These are phyloP conservation scores for Penicillium silybi DNA, from an alignment of 495 filamentous ascomycete species.

Conservation along the genomic window DNA sequence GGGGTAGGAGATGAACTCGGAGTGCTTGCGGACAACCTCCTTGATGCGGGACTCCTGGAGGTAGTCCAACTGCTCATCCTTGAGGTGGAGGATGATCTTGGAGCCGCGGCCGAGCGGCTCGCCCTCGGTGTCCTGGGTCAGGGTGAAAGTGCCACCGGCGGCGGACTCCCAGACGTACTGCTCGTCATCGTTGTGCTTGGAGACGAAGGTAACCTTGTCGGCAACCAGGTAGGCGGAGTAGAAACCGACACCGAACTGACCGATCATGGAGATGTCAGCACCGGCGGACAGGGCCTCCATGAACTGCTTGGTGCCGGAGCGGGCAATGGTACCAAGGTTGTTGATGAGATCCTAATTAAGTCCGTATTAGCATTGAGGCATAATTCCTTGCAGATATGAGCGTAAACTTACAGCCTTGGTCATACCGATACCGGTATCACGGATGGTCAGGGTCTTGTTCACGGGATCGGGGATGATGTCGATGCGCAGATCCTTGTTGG, in stretches of 20 bases:
- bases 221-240: slow-evolving; percentile 99
- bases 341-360: slow-evolving; percentile 87
- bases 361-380: slow-evolving; percentile 1
- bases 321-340: slow-evolving; percentile 99
- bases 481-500: slow-evolving; percentile 94
- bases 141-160: slow-evolving; percentile 95
- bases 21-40: slow-evolving; percentile 99
- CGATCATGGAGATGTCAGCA: slow-evolving; percentile 99
- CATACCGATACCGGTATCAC: slow-evolving; percentile 98
- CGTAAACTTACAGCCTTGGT: slow-evolving; percentile 87
- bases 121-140: slow-evolving; percentile 84
- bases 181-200: slow-evolving; percentile 99
- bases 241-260: slow-evolving; percentile 99
- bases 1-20: slow-evolving; percentile 99
- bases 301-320: slow-evolving; percentile 99
- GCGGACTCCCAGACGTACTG: slow-evolving; percentile 99
- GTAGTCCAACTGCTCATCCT: slow-evolving; percentile 98
- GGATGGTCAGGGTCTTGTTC: slow-evolving; percentile 94
- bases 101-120: slow-evolving; percentile 90
- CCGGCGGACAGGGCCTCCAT: slow-evolving; percentile 98
- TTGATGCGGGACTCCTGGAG: slow-evolving; percentile 98
- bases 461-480: slow-evolving; percentile 97
- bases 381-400: neutral
- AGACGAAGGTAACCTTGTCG: slow-evolving; percentile 90
- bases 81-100: slow-evolving; percentile 96